Base-by-base conservation (phyloP, 2,329 filamentous ascomycete species). In the Dothistroma pini region DNA sequence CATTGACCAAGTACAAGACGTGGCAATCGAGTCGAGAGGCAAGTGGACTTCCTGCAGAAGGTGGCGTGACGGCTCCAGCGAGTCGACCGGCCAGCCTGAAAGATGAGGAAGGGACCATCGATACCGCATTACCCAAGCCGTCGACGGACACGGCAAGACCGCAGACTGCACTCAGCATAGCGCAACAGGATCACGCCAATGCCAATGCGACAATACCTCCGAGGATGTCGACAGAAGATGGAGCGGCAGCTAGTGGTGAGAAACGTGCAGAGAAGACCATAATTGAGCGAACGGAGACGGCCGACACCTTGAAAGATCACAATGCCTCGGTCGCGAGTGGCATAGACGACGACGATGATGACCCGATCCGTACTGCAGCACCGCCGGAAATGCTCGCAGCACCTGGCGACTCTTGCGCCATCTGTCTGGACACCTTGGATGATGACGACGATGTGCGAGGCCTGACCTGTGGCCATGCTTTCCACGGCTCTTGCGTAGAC, bases 371-470 rank as follows among this genome's bases (percentile, higher is more conserved):
- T 68, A 89, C 89, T 22, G 90, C 92, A 22, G 80, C 96, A 7
- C 89, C 91, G 0, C 88, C 91, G 0, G 92, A 97, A 70, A 81
- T 93, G 72, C 79, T 96, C 61, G 86, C 86, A 29, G 88, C 89
- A 56, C 90, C 91, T 0, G 95, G 93, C 49, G 95, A 99, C 73
- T 89, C 91, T 1, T 99, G 95, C 76, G 95, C 95, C 55, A 97
- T 99, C 70, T 99, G 95, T 75, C 89, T 99, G 66, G 95, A 99
- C 72, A 89, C 85, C 0, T 84, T 99, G 19, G 95, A 99, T 75
- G 91, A 97, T 65, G 91, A 97, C 65, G 95, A 97, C 69, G 93
- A 99, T 73, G 88, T 99, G 54, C 90, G 95, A 68, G 95, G 95
- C 2, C 79, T 99, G 63, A 92, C 91, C 4, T 99, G 95, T 72